Percentiles rank a stretch among this genome's conserved stretches.
Evolutionary conservation across 1,139 yeast genomes (phyloP).

Genomic region (Zygosaccharomyces pseudobailii): DNA sequence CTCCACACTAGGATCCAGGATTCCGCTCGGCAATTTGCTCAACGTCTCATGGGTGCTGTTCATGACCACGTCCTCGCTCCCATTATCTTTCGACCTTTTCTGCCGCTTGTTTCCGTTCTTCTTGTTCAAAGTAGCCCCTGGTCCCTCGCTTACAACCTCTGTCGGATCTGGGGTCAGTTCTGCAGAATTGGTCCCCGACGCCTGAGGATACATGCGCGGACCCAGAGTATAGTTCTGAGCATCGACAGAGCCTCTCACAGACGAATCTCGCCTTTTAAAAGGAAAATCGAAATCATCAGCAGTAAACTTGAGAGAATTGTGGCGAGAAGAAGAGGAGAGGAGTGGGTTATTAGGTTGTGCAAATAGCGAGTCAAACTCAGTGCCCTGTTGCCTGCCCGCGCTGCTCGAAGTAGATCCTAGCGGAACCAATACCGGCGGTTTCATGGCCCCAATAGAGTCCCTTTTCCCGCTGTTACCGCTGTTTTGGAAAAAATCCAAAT

Average conservation of each 20-base stretch:
- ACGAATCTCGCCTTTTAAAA: conserved; percentile 28
- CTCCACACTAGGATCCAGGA: conserved; percentile 44
- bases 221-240: conserved; percentile 11
- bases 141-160: conserved; percentile 4
- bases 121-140: neutral
- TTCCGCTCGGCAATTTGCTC: conserved; percentile 15
- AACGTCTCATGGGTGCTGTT: conserved; percentile 13
- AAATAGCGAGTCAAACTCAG: conserved; percentile 21
- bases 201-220: conserved; percentile 4
- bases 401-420: conserved; percentile 11
- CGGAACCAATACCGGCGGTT: conserved; percentile 20
- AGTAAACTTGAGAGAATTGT: conserved; percentile 26
- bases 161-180: conserved; percentile 6
- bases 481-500: conserved; percentile 19
- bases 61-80: conserved; percentile 10
- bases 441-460: conserved; percentile 13
- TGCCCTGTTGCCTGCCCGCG: neutral
- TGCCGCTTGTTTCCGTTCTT: conserved; percentile 11
- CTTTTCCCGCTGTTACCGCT: conserved; percentile 9
- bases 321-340: conserved; percentile 16
- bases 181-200: conserved; percentile 3
- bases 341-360: conserved; percentile 8
- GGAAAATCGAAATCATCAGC: conserved; percentile 30
- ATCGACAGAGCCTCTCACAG: conserved; percentile 24
- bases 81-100: conserved; percentile 4